A percentile compares a stretch with the other conserved stretches of the same genome.
phyloP scores from a whole-genome alignment of 495 filamentous ascomycete species.

The Penicillium turbatum region DNA sequence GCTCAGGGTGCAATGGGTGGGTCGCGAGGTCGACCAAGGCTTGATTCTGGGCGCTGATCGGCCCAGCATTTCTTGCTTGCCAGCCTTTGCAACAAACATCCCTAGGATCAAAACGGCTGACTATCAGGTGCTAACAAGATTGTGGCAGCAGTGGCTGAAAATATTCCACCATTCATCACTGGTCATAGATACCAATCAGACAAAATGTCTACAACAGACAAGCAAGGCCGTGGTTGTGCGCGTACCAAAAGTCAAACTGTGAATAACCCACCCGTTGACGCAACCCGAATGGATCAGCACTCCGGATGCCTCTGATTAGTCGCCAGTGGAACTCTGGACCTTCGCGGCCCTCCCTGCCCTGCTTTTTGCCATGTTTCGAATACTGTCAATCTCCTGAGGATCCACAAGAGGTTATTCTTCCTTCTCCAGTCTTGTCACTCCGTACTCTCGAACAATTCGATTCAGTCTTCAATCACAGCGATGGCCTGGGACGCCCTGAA shows the following conservation, averaged over 20 bases:
- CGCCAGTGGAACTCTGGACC: neutral
- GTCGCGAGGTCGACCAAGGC: conserved; percentile 19
- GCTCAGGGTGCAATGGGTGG: conserved; percentile 14
- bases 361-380: conserved; percentile 10
- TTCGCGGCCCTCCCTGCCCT: neutral
- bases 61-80: conserved; percentile 19
- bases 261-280: conserved; percentile 17
- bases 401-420: conserved; percentile 14
- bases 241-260: conserved; percentile 2
- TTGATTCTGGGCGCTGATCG: conserved; percentile 24
- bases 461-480: conserved; percentile 3
- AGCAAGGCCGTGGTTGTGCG: conserved; percentile 17
- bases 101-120: conserved; percentile 5
- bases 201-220: no score
- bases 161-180: conserved; percentile 7
- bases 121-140: conserved; percentile 10
- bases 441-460: neutral
- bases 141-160: conserved; percentile 3
- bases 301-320: conserved; percentile 14
- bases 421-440: conserved; percentile 3
- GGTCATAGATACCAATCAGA: conserved; percentile 1
- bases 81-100: conserved; percentile 5
- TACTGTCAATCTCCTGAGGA: conserved; percentile 22
- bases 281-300: conserved; percentile 21
- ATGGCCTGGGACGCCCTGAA: conserved; percentile 11